Evolutionary conservation across 352 stramenopile species (phyloP), one percentile per base, ranked within the genome.

Genomic region (Phytophthora foliorum): DNA sequence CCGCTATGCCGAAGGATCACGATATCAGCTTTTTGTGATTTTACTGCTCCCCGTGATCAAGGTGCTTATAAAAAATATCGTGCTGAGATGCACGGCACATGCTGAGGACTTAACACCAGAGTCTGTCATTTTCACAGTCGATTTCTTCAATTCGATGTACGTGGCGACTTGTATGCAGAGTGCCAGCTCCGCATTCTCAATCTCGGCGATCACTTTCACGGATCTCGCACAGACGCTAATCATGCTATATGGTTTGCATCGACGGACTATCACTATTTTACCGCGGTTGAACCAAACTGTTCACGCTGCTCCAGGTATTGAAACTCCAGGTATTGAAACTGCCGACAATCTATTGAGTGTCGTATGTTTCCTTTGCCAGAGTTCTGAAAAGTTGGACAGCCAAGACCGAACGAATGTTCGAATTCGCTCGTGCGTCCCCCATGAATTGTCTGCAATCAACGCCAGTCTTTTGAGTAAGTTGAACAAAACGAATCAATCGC

Each of bases 11-110:
- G 52, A 63, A 16, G 49, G 39, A 9, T 59, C 52, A 6, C 50
- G 21, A 2, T 73, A 69, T 9, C 55, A 76, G 25, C 17, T 69
- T 29, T 13, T 65, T 0, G 65, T 62, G 21, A 54, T 77, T 45
- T 24, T 70, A 16, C n/a, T 77, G 0, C 54, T 83, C 1, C 59
- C 71, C 1, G n/a, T 82, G 0, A 71, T 86, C 4, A 81, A 81
- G 39, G 41, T 77, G 0, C 0, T 68, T 4, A 55, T 86, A 3
- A 72, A 63, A 24, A 69, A 75, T 57, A 42, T 69, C 17, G 45
- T 78, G 19, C 22, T 56, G 4, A 34, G 45, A 6, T 69, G 41
- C 29, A 66, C 50, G 7, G 29, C 32, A 21, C 60, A 73, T 14
- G 36, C 60, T 0, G 71, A 73, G 29, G 71, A 78, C 14, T 49